Conservation (phyloP, 2,329 filamentous ascomycete genomes). For the Diaporthe citri region DNA sequence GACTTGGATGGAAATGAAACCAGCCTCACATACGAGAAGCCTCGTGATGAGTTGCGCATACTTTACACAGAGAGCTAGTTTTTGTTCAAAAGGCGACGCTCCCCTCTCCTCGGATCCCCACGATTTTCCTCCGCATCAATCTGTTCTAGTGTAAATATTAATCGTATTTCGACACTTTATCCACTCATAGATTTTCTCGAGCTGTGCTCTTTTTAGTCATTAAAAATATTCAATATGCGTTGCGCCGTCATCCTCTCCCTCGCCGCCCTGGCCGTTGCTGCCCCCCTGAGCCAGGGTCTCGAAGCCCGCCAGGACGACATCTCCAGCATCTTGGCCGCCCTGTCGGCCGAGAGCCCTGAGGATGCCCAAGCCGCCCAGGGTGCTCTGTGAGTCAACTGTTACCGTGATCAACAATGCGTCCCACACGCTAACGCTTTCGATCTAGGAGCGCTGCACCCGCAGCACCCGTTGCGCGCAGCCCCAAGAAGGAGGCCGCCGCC, state of each 20-base stretch:
- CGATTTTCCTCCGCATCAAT: background rate
- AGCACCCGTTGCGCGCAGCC: background rate
- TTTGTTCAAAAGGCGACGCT: conserved; percentile 19
- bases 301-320: conserved; percentile 34
- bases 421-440: rapidly evolving
- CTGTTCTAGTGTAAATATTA: conserved; percentile 24
- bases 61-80: background rate
- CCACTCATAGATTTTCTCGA: conserved; percentile 8
- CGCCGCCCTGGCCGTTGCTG: conserved; percentile 32
- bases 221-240: conserved; percentile 17
- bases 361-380: conserved; percentile 24
- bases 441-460: background rate
- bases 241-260: conserved; percentile 32
- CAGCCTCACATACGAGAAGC: background rate
- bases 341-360: conserved; percentile 12
- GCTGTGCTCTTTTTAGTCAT: conserved; percentile 32
- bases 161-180: background rate
- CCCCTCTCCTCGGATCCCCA: background rate
- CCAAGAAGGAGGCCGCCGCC: too few relatives aligned
- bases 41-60: background rate
- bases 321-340: conserved; percentile 21
- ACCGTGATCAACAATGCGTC: too few relatives aligned
- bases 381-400: background rate
- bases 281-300: conserved; percentile 26
- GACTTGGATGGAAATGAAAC: conserved; percentile 11